Evolutionary conservation across 2,329 filamentous ascomycete genomes (phyloP), one percentile per base, ranked within the genome.

Genomic region (Lachnellula subtilissima): DNA sequence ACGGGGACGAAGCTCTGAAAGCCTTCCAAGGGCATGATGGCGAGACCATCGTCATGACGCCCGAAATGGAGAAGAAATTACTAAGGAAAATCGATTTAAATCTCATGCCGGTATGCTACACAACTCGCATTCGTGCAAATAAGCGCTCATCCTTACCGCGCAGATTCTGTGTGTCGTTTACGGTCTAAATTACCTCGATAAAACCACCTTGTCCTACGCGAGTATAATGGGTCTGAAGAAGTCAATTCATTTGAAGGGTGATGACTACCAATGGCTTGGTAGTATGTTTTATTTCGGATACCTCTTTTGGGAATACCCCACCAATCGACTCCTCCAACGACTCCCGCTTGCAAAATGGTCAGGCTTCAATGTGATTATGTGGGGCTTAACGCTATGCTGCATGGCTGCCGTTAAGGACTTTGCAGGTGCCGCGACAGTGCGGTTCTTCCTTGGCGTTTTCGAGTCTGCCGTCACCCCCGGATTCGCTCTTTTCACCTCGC

Each of bases 391-490:
- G 1, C 73, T 89, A 1, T 75, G 78, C 53, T 85, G 83, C 66
- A 85, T 87, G 65, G 84, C 85, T 0, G 84, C 79, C 0, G 81
- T 83, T 0, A 73, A 76, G 35, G 81, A 81, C 66, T 89, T 83
- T 63, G 72, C 75, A 0, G 81, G 84, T 1, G 81, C 84, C 0
- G 77, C 88, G 22, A 83, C 82, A 0, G 78, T 88, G 36, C 80
- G 87, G 0, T 85, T 88, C 67, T 82, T 89, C 62, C 76, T 88
- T 0, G 87, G 87, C 28, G 75, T 86, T 0, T 87, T 86, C 54
- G 87, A 90, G 67, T 76, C 84, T 0, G 83, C 85, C 0, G 84
- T 89, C 1, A 87, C 84, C 0, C 86, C 86, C 0, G 85, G 85
- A 0, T 88, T 88, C 62, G 81, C 83, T 0, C 74, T 89, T 1